Evolutionary conservation across 306 rosid genomes (phyloP).

Genomic region (Gynostemma pentaphyllum): DNA sequence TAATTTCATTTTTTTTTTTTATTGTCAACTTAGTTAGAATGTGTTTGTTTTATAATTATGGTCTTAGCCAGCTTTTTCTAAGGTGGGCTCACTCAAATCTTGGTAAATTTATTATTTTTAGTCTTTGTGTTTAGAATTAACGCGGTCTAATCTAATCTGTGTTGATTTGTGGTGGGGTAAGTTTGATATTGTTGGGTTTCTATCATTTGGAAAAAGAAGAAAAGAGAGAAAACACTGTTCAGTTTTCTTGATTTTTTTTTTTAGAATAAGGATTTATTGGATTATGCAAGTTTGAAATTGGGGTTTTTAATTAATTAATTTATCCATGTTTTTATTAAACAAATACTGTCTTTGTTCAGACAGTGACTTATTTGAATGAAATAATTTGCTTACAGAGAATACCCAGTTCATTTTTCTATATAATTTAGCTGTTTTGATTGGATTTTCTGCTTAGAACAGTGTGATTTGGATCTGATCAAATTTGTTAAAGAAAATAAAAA

Average conservation of each 20-base stretch:
- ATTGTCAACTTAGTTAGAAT: not conserved
- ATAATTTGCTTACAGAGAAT: not conserved
- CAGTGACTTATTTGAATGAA: not conserved
- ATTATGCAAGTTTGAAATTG: not conserved
- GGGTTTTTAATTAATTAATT: not conserved
- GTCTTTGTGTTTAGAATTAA: not conserved
- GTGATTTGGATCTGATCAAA: not conserved
- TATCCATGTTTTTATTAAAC: not conserved
- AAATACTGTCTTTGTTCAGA: not conserved
- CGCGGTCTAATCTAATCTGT: not conserved
- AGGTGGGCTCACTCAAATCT: slow-evolving; percentile 6
- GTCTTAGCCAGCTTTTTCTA: not conserved
- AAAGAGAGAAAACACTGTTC: not conserved
- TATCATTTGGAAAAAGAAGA: not conserved
- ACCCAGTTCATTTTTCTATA: not conserved
- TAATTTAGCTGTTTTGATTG: slow-evolving; percentile 1
- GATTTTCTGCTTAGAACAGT: not conserved
- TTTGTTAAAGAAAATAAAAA: not conserved
- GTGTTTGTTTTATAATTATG: not conserved
- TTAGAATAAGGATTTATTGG: not conserved
- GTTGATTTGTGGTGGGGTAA: slow-evolving; percentile 11
- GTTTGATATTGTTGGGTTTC: not conserved
- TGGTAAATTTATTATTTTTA: not conserved
- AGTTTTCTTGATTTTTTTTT: not conserved
- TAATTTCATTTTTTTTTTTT: not conserved